A percentile compares a stretch with the other conserved stretches of the same genome.
phyloP scores from a whole-genome alignment of 1,284 basidiomycete species.

The Hemileia vastatrix region DNA sequence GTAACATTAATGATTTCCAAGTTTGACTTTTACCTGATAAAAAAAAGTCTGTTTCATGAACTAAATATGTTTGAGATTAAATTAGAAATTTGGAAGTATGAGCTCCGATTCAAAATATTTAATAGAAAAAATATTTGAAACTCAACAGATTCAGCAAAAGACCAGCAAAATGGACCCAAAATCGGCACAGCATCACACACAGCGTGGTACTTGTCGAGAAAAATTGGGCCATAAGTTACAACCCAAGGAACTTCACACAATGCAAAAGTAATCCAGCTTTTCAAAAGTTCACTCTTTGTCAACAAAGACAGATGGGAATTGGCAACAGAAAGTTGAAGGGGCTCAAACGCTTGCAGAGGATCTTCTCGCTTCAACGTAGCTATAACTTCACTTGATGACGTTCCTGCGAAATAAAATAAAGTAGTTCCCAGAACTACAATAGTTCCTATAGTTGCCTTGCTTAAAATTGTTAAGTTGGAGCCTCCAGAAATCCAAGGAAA shows the following conservation, averaged over 20 bases:
- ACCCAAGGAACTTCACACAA: constrained; percentile 14
- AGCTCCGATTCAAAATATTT: not conserved
- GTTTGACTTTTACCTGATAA: constrained; percentile 11
- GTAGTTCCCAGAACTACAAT: too few relatives aligned
- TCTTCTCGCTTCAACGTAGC: too few relatives aligned
- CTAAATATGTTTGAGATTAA: not conserved
- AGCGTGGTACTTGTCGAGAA: not conserved
- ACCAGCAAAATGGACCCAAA: constrained; percentile 7
- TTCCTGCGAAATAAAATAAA: too few relatives aligned
- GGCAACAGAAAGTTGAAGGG: too few relatives aligned
- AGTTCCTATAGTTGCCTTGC: too few relatives aligned
- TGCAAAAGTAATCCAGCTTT: constrained; percentile 12
- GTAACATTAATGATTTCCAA: not conserved
- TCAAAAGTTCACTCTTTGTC: not conserved
- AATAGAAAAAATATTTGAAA: not conserved
- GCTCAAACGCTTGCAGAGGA: too few relatives aligned
- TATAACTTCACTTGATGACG: too few relatives aligned
- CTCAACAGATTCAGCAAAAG: not conserved
- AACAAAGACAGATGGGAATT: not conserved
- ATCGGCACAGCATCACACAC: constrained; percentile 9
- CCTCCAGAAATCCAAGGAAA: too few relatives aligned
- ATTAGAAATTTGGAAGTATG: too few relatives aligned
- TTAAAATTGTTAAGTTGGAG: too few relatives aligned
- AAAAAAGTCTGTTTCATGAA: constrained; percentile 17
- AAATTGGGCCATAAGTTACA: constrained; percentile 7